A percentile compares a stretch with the other conserved stretches of the same genome.
Evolutionary conservation across 805 yeast species (phyloP).

Genomic region (Naumovozyma baii): DNA sequence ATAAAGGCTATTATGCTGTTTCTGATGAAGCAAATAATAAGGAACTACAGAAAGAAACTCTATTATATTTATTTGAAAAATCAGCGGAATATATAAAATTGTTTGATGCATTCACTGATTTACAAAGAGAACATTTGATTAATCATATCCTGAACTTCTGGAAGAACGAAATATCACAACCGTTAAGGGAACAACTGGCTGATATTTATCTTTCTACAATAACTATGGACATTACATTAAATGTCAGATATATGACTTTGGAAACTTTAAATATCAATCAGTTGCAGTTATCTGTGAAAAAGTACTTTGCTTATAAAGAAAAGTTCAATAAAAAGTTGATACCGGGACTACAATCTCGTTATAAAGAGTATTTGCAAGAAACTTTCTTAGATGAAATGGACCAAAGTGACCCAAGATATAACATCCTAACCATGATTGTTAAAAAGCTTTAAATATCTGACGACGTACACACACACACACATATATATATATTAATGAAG

Average conservation of each 20-base stretch:
- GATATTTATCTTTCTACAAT: constrained; percentile 34
- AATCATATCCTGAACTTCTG: constrained; percentile 53
- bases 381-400: constrained; percentile 25
- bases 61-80: constrained; percentile 32
- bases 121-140: constrained; percentile 60
- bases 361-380: constrained; percentile 28
- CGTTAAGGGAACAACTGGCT: constrained; percentile 18
- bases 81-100: constrained; percentile 41
- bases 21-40: constrained; percentile 29
- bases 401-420: constrained; percentile 23
- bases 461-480: neutral
- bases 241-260: constrained; percentile 45
- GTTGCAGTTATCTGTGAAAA: constrained; percentile 62
- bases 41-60: constrained; percentile 19
- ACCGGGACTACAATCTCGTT: constrained; percentile 29
- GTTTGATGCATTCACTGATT: constrained; percentile 59
- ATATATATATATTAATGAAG: neutral
- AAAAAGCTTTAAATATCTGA: constrained; percentile 20
- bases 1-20: constrained; percentile 26
- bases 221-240: constrained; percentile 51
- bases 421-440: constrained; percentile 26
- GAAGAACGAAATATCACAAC: constrained; percentile 32
- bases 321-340: constrained; percentile 33
- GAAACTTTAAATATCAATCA: constrained; percentile 38
- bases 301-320: constrained; percentile 50